Percentiles rank a stretch among this genome's conserved stretches.
phyloP scores from a whole-genome alignment of 345 rosid genomes.

The Euphorbia pulcherrima region DNA sequence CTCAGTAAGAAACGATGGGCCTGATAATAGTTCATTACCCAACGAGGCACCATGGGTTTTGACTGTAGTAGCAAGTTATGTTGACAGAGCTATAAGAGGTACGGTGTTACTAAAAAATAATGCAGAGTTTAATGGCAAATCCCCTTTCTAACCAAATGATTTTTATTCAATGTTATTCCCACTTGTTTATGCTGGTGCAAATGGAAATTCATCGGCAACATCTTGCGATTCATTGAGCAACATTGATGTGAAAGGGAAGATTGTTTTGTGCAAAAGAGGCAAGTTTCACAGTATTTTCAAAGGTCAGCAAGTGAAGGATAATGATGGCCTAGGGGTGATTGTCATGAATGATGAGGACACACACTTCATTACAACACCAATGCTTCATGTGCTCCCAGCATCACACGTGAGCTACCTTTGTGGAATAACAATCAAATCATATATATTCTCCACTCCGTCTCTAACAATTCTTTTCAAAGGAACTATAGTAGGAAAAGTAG shows the following conservation, averaged over 20 bases:
- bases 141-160: conserved; percentile 2
- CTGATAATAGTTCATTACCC: conserved; percentile 12
- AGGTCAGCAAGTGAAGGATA: conserved; percentile 18
- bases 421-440: conserved; percentile 9
- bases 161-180: not conserved
- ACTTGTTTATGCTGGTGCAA: conserved; percentile 17
- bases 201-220: not conserved
- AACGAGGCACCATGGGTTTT: conserved; percentile 43
- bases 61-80: conserved; percentile 36
- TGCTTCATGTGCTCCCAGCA: conserved; percentile 14
- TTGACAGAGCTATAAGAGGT: conserved; percentile 27
- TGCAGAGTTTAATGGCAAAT: conserved; percentile 6
- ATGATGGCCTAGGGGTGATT: conserved; percentile 21
- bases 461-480: conserved; percentile 9
- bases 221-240: conserved; percentile 8
- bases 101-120: conserved; percentile 35
- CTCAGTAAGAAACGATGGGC: conserved; percentile 38
- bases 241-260: conserved; percentile 13
- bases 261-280: conserved; percentile 12
- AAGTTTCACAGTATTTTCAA: not conserved
- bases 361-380: conserved; percentile 2
- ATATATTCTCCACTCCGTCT: conserved; percentile 1
- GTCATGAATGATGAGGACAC: conserved; percentile 1
- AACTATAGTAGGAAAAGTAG: not conserved
- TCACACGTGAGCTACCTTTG: conserved; percentile 8